These are phyloP conservation scores for Claviceps cyperi DNA, from an alignment of 2,329 filamentous ascomycete species.

Conservation along the genomic window DNA sequence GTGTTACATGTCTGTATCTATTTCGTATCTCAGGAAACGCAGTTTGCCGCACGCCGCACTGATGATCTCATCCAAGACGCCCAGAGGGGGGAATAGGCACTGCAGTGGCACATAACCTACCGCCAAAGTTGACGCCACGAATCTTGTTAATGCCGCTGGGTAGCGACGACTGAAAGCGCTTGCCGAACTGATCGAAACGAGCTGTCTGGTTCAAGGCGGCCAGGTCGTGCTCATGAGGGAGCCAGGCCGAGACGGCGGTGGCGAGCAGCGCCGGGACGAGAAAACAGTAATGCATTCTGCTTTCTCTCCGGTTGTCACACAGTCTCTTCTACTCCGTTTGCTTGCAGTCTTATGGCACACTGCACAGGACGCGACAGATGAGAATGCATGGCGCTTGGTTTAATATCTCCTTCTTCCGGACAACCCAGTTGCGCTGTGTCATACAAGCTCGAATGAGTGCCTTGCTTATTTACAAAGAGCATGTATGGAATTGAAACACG, in stretches of 20 bases:
- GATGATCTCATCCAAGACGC: too few species aligned
- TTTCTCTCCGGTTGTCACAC: background rate
- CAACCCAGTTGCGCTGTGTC: too few species aligned
- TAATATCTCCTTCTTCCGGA: too few species aligned
- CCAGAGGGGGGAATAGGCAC: background rate
- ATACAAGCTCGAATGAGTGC: too few species aligned
- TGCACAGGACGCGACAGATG: too few species aligned
- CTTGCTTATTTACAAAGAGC: too few species aligned
- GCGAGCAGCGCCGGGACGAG: constrained; percentile 13
- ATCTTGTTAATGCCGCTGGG: constrained; percentile 22
- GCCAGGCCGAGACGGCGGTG: constrained; percentile 13
- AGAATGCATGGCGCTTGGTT: too few species aligned
- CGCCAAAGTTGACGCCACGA: constrained; percentile 39
- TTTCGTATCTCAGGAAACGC: too few species aligned
- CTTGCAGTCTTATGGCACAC: too few species aligned
- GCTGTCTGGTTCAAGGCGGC: constrained; percentile 19
- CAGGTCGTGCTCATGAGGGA: constrained; percentile 17
- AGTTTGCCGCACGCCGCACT: too few species aligned
- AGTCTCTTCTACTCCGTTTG: too few species aligned
- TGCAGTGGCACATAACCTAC: constrained; percentile 10
- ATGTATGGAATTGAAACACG: too few species aligned
- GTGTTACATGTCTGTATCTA: background rate
- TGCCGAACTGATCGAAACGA: constrained; percentile 18
- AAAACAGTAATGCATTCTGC: constrained; percentile 13
- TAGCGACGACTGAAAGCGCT: constrained; percentile 16